A percentile compares a stretch with the other conserved stretches of the same genome.
Evolutionary conservation across 768 basidiomycete species (phyloP).

Genomic region (Panaeolus papilionaceus): DNA sequence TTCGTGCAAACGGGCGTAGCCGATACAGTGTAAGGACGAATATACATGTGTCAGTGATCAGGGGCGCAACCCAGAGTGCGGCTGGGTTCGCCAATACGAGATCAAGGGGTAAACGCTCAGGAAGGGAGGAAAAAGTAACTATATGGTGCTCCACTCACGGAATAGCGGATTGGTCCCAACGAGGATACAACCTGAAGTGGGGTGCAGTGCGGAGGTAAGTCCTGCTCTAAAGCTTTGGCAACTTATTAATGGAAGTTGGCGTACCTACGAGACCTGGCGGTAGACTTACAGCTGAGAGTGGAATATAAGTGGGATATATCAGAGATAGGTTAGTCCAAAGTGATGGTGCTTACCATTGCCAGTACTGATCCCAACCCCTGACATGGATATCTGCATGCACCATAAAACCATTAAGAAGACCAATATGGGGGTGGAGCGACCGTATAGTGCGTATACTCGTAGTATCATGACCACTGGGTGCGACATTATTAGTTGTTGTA

Average conservation of each 20-base stretch:
- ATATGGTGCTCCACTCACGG: slow-evolving; percentile 24
- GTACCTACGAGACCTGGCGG: slow-evolving; percentile 30
- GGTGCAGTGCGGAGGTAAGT: not conserved
- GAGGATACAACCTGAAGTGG: slow-evolving; percentile 30
- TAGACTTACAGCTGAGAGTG: slow-evolving; percentile 25
- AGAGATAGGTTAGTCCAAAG: not conserved
- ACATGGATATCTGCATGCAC: slow-evolving; percentile 29
- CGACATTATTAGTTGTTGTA: not conserved
- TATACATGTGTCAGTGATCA: slow-evolving; percentile 29
- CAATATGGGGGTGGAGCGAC: slow-evolving; percentile 25
- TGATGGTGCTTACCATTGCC: slow-evolving; percentile 28
- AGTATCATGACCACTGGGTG: slow-evolving; percentile 34
- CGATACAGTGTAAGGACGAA: slow-evolving; percentile 28
- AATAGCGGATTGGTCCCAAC: slow-evolving; percentile 26
- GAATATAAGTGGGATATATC: not conserved
- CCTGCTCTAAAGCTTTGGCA: not conserved
- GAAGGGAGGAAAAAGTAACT: not conserved
- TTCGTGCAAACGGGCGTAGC: slow-evolving; percentile 21
- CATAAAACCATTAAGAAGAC: slow-evolving; percentile 26
- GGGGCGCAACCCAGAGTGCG: slow-evolving; percentile 33
- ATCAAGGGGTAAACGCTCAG: not conserved
- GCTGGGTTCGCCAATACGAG: slow-evolving; percentile 20
- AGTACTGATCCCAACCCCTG: slow-evolving; percentile 25
- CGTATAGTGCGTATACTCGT: slow-evolving; percentile 34
- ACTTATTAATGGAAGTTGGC: not conserved